Percentiles rank a stretch among this genome's conserved stretches.
Evolutionary conservation across 148 eudicot genomes (phyloP).

Genomic region (Simmondsia chinensis): DNA sequence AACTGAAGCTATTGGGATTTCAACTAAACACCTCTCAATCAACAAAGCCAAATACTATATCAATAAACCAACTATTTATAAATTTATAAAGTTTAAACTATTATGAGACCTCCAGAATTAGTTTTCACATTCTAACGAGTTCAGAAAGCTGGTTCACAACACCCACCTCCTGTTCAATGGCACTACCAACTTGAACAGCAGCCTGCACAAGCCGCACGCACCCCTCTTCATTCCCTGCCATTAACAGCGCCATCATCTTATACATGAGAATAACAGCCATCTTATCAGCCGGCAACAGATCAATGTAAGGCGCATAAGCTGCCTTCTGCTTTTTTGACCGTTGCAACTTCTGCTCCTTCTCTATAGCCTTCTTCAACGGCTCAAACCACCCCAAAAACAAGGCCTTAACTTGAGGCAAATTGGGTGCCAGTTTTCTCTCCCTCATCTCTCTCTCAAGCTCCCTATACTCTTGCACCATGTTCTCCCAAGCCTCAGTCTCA

Average conservation of each 20-base stretch:
- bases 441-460: constrained; percentile 76
- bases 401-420: constrained; percentile 77
- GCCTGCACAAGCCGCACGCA: constrained; percentile 66
- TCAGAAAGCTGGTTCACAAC: not conserved
- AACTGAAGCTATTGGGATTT: no score
- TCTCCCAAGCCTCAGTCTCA: constrained; percentile 90
- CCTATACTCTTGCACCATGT: constrained; percentile 71
- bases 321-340: constrained; percentile 37
- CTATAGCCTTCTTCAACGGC: constrained; percentile 74
- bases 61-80: no score
- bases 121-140: no score
- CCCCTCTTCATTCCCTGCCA: constrained; percentile 45
- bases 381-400: constrained; percentile 85
- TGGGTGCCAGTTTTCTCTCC: constrained; percentile 76
- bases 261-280: constrained; percentile 94
- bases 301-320: constrained; percentile 39
- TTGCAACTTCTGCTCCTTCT: constrained; percentile 50
- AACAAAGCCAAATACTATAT: no score
- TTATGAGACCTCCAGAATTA: no score
- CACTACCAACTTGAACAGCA: constrained; percentile 71
- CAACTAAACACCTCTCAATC: no score
- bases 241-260: constrained; percentile 72
- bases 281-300: constrained; percentile 75
- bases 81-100: no score
- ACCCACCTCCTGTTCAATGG: constrained; percentile 78